Evolutionary conservation across 169 alveolate species (phyloP).

Genomic region (Plasmodium coatneyi): DNA sequence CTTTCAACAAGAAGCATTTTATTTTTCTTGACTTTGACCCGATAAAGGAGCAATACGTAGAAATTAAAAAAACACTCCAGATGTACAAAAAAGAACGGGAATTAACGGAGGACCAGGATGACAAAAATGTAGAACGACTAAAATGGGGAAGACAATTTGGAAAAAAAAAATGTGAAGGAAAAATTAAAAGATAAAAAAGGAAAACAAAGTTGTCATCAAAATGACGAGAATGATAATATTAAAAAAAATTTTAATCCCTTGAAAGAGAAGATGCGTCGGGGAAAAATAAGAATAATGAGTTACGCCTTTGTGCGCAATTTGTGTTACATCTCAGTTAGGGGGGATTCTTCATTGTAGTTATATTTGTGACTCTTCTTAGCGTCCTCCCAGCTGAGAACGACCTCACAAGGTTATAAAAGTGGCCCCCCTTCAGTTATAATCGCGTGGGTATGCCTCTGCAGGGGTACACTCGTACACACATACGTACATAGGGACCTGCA

Average conservation of each 20-base stretch:
- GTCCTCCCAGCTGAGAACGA: neutral
- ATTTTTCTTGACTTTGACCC: conserved; percentile 40
- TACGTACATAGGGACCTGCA: too few relatives aligned
- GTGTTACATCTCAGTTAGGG: conserved; percentile 11
- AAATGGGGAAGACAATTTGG: too few relatives aligned
- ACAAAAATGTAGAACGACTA: neutral
- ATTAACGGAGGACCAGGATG: neutral
- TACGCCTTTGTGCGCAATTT: conserved; percentile 39
- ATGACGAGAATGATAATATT: conserved; percentile 4
- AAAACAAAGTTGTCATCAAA: neutral
- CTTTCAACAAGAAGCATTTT: conserved; percentile 9
- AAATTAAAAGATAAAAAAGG: too few relatives aligned
- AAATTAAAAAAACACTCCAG: conserved; percentile 17
- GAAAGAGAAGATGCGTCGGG: neutral
- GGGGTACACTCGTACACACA: neutral
- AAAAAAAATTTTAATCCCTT: conserved; percentile 4
- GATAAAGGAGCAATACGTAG: conserved; percentile 5
- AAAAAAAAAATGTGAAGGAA: too few relatives aligned
- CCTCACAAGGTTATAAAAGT: neutral
- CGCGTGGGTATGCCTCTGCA: neutral
- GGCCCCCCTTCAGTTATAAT: neutral
- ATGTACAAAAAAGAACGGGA: neutral
- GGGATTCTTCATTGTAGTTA: neutral
- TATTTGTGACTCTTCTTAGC: neutral
- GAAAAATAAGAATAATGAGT: conserved; percentile 18